Evolutionary conservation across 2,329 filamentous ascomycete genomes (phyloP), one percentile per base, ranked within the genome.

Genomic region (Fusarium compactum): DNA sequence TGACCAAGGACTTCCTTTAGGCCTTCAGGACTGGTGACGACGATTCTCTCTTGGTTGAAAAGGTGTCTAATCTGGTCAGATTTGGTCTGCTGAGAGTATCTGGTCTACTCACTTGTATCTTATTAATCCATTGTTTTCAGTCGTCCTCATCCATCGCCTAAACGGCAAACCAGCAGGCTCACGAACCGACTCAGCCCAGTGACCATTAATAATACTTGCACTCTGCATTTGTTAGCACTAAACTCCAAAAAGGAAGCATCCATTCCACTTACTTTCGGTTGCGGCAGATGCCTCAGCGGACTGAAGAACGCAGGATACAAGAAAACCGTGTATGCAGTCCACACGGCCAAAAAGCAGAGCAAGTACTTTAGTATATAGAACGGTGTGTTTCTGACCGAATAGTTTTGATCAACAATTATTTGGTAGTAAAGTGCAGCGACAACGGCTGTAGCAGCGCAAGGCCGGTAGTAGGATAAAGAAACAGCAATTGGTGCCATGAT

Each of bases 121-220:
- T 15, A 71, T 69, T 0, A 72, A 18, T 2, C 69, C 69, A 24
- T 67, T 71, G 15, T 72, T 71, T 25, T 66, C 56, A 46, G 71
- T 72, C 14, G 61, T 72, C 2, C 65, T 66, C 6, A 58, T 66
- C 69, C 69, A 69, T 47, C 50, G 44, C 9, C 62, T 50, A 15
- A 69, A 71, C 0, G 62, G 65, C 6, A 72, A 34, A 18, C 65
- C 69, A 22, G 69, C 68, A 3, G 68, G 58, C 12, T 71, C 61
- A 25, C 52, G 24, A 9, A 71, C 53, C n/a, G 69, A 71, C 32
- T 65, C 65, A 4, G 65, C 58, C 68, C 68, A 71, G 18, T 71
- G 65, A 11, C 61, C 69, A 41, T 69, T 69, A 8, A 72, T n/a
- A 5, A 67, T 58, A 3, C 53, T 59, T 8, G 52, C 48, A 2